Conservation (phyloP, 1,284 basidiomycete genomes). For the Malassezia vespertilionis region DNA sequence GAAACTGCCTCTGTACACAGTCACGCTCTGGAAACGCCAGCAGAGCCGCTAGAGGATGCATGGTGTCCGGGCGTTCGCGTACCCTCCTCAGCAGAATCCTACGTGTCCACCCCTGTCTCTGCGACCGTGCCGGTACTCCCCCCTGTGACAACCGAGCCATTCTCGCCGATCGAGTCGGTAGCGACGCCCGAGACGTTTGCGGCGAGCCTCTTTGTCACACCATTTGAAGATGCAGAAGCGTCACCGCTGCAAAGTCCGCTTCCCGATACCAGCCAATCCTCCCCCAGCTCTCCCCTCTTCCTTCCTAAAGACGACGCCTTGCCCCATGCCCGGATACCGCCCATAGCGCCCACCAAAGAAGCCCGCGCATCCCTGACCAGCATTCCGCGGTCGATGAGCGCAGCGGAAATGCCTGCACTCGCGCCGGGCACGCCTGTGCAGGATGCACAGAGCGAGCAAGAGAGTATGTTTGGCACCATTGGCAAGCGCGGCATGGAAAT, state of each 20-base stretch:
- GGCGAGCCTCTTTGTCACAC: too few species aligned
- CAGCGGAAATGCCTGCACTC: too few species aligned
- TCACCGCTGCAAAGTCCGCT: conserved; percentile 1
- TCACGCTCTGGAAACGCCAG: too few species aligned
- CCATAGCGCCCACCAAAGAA: neutral
- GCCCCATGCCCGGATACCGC: neutral
- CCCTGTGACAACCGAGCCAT: neutral
- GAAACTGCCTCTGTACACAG: too few species aligned
- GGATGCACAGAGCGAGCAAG: too few species aligned
- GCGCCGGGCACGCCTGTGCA: too few species aligned
- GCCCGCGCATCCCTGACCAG: neutral
- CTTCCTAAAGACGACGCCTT: neutral
- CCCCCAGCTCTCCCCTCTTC: too few species aligned
- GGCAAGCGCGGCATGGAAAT: conserved; percentile 13
- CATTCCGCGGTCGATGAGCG: too few species aligned
- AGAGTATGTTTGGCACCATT: conserved; percentile 7
- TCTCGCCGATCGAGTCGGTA: neutral
- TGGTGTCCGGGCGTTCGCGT: neutral
- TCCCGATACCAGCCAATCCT: too few species aligned
- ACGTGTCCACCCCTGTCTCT: neutral
- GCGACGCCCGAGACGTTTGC: too few species aligned
- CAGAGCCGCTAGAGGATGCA: neutral
- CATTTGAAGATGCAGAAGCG: neutral
- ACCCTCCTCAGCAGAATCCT: conserved; percentile 1
- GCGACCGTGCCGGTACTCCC: neutral